A percentile compares a stretch with the other conserved stretches of the same genome.
phyloP scores from a whole-genome alignment of 108 stramenopile genomes.

The Conticribra weissflogii region DNA sequence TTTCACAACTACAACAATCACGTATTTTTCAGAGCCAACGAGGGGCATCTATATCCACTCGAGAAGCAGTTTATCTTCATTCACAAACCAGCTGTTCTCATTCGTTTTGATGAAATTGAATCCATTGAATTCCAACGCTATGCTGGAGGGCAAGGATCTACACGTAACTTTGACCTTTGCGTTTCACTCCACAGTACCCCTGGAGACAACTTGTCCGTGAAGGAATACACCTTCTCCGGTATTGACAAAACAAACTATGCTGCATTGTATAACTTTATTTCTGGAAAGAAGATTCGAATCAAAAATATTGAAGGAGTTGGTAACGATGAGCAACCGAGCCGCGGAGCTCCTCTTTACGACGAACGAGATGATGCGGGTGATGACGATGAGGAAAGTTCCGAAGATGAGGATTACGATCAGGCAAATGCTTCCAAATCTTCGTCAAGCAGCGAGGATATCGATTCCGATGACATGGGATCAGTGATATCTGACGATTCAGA shows the following conservation, averaged over 20 bases:
- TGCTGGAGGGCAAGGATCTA: constrained; percentile 88
- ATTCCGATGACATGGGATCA: constrained; percentile 60
- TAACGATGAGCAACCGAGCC: constrained; percentile 26
- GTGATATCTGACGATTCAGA: constrained; percentile 46
- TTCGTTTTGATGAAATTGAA: constrained; percentile 97
- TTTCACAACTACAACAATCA: constrained; percentile 5
- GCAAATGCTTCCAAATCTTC: constrained; percentile 59
- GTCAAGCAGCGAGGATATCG: constrained; percentile 61
- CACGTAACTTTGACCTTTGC: constrained; percentile 93
- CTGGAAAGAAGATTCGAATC: constrained; percentile 87
- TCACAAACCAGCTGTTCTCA: constrained; percentile 97
- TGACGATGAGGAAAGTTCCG: constrained; percentile 56
- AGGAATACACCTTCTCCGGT: constrained; percentile 88
- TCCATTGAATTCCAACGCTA: constrained; percentile 97
- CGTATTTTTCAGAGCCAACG: constrained; percentile 75
- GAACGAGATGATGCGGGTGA: constrained; percentile 60
- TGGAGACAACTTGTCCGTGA: constrained; percentile 53
- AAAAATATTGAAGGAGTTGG: constrained; percentile 84
- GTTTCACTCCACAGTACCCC: constrained; percentile 73
- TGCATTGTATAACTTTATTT: constrained; percentile 86
- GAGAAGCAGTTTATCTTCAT: constrained; percentile 99
- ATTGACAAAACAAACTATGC: constrained; percentile 91
- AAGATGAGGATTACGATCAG: constrained; percentile 66
- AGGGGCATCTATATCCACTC: constrained; percentile 97
- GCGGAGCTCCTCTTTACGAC: constrained; percentile 58